Conservation (phyloP, 2,329 filamentous ascomycete species). For the Pseudogymnoascus sp. region DNA sequence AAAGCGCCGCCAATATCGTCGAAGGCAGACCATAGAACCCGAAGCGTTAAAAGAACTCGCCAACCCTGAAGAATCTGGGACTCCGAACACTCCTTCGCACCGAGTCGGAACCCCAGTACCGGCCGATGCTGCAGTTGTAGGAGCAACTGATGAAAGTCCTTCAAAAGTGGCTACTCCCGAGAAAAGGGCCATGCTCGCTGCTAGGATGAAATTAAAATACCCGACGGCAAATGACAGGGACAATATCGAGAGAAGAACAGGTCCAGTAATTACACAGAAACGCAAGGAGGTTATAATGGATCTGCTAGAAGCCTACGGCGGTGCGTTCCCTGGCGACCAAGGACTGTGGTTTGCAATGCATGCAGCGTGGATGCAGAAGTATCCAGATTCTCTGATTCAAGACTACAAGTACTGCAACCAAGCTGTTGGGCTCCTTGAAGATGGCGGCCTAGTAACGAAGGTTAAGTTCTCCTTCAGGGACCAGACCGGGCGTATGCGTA, state of each 20-base stretch:
- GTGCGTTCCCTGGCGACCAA: constrained; percentile 25
- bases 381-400: constrained; percentile 18
- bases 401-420: constrained; percentile 21
- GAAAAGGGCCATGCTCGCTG: constrained; percentile 1
- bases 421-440: constrained; percentile 22
- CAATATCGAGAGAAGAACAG: constrained; percentile 4
- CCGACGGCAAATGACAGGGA: background rate
- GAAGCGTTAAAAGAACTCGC: background rate
- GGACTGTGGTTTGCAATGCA: constrained; percentile 26
- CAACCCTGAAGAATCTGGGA: background rate
- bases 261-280: constrained; percentile 9
- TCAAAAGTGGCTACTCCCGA: background rate
- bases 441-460: constrained; percentile 16
- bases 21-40: background rate
- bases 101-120: background rate
- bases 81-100: background rate
- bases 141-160: background rate
- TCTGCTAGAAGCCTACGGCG: constrained; percentile 18
- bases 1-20: constrained; percentile 5
- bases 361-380: constrained; percentile 22
- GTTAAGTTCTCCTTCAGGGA: constrained; percentile 16
- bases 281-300: constrained; percentile 14
- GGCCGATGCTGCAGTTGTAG: background rate
- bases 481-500: constrained; percentile 11
- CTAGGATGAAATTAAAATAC: background rate